Percentiles rank a stretch among this genome's conserved stretches.
These are phyloP conservation scores for Buxus sempervirens DNA, from an alignment of 164 flowering plant species.

Conservation along the genomic window DNA sequence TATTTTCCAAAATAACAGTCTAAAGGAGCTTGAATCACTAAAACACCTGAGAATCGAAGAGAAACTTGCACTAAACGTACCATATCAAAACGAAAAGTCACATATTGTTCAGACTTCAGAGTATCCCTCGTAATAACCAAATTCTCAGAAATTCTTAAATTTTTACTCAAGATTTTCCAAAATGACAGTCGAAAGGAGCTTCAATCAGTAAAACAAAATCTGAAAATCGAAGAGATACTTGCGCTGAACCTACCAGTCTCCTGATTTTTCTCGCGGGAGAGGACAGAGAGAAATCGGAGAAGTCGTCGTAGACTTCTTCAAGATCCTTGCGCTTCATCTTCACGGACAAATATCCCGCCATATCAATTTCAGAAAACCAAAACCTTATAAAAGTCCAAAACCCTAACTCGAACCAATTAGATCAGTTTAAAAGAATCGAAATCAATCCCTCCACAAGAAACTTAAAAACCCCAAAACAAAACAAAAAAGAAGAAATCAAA, in stretches of 20 bases:
- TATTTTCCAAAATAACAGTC: no score
- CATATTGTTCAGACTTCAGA: no score
- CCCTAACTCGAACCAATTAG: neutral
- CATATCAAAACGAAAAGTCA: no score
- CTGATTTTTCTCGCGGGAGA: slow-evolving; percentile 83
- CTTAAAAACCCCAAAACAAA: neutral
- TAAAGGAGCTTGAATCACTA: no score
- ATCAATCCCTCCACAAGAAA: neutral
- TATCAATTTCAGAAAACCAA: neutral
- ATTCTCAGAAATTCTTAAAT: no score
- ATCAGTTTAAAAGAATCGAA: no score
- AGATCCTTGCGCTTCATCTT: slow-evolving; percentile 69
- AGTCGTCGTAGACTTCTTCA: slow-evolving; percentile 58
- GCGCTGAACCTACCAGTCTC: slow-evolving; percentile 46
- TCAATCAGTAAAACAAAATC: no score
- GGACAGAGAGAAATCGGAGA: slow-evolving; percentile 84
- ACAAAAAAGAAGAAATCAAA: no score
- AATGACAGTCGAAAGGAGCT: neutral
- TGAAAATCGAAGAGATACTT: neutral
- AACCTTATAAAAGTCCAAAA: neutral
- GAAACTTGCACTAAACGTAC: no score
- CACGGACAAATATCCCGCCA: slow-evolving; percentile 25
- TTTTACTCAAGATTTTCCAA: no score
- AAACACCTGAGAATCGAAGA: no score
- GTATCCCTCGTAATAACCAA: no score